Evolutionary conservation across 352 stramenopile species (phyloP), one percentile per base, ranked within the genome.

Genomic region (Peronospora farinosa): DNA sequence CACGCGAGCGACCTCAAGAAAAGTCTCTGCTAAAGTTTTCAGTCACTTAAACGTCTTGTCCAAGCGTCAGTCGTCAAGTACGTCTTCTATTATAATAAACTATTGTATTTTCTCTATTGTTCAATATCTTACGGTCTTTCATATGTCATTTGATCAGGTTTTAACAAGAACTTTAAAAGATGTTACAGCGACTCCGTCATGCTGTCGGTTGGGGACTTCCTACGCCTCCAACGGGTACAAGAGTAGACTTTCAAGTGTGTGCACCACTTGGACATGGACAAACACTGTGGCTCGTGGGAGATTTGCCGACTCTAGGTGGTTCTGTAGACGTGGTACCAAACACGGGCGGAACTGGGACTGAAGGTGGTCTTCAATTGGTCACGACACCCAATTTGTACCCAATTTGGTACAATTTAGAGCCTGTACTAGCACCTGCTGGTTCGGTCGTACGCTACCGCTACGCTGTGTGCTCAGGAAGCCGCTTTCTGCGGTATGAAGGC

Each of bases 341-440:
- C 45, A 61, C 69, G 5, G 71, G 57, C 44, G 56, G 49, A 9
- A 51, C 40, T 13, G 58, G 63, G 11, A 60, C 64, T n/a, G 69
- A 88, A 25, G 47, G 52, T 21, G 77, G 78, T 0, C 67, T 92
- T n/a, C 76, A 78, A 33, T 61, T 95, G 21, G 81, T 95, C 10
- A 95, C 84, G 1, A 95, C 82, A 31, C 82, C 82, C 13, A 82
- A 95, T 23, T 59, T 92, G 60, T 92, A 86, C 55, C 84, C 84
- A 21, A 86, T 92, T 39, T 95, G 84, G 84, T 95, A 94, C 69
- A 95, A 93, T 53, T 51, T 88, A 19, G 81, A 92, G 42, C 81
- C 84, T 2, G 69, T 95, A 2, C 40, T 90, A 31, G 67, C 86
- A 36, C 78, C 75, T 10, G 61, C 75, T 0, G 78, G 69, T 25